Conservation (phyloP, 768 basidiomycete genomes). For the Phanerochaete carnosa region DNA sequence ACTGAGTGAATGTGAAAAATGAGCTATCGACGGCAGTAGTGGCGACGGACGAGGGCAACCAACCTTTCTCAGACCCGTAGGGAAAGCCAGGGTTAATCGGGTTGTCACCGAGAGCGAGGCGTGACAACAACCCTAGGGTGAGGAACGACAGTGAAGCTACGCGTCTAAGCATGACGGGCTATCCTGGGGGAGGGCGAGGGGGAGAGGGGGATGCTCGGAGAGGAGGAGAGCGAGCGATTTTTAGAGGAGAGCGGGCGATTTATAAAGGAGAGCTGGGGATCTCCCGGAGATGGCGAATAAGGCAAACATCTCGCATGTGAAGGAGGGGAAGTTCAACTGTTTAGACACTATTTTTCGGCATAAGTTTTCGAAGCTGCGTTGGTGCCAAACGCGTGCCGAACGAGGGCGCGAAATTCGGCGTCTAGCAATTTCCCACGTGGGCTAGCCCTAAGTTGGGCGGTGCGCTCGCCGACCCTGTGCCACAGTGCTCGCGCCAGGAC, state of each 20-base stretch:
- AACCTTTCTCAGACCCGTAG: constrained; percentile 61
- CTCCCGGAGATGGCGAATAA: neutral
- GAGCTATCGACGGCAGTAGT: neutral
- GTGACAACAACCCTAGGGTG: constrained; percentile 29
- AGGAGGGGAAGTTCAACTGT: neutral
- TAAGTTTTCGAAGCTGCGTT: neutral
- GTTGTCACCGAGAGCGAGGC: constrained; percentile 18
- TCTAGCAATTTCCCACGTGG: neutral
- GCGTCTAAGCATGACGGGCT: constrained; percentile 10
- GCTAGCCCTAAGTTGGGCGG: neutral
- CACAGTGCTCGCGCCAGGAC: neutral
- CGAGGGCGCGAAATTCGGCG: neutral
- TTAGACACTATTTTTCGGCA: neutral
- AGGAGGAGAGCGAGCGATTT: neutral
- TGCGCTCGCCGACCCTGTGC: neutral
- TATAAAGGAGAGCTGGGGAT: neutral
- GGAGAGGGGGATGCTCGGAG: neutral
- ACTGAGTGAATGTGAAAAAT: constrained; percentile 30
- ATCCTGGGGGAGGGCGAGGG: constrained; percentile 16
- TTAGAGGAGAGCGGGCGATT: neutral
- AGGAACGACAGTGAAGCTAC: constrained; percentile 20
- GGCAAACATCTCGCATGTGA: neutral
- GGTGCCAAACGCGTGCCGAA: neutral
- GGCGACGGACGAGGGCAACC: neutral
- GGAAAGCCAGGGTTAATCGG: constrained; percentile 57